Percentiles rank a stretch among this genome's conserved stretches.
Evolutionary conservation across 495 filamentous ascomycete species (phyloP).

Genomic region (Penicillium flavigenum): DNA sequence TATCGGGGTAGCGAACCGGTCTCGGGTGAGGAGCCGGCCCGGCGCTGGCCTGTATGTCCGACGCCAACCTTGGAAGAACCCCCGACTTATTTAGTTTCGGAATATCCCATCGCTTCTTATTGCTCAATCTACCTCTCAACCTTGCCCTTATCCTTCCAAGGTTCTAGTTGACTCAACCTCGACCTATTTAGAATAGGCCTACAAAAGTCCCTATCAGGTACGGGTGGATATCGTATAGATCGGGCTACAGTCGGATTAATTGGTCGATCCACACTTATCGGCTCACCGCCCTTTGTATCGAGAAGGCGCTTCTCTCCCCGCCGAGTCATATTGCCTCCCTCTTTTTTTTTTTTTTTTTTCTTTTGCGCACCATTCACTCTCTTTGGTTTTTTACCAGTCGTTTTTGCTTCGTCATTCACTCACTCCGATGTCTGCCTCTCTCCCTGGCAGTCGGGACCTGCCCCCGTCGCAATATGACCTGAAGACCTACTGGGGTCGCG

Average conservation of each 20-base stretch:
- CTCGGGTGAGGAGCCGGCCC: constrained; percentile 10
- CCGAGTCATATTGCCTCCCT: constrained; percentile 19
- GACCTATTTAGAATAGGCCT: background rate
- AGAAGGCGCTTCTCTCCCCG: constrained; percentile 24
- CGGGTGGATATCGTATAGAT: background rate
- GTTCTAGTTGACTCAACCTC: background rate
- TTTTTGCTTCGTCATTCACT: constrained; percentile 9
- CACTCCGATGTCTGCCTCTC: constrained; percentile 75
- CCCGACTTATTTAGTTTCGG: background rate
- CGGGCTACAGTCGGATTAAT: constrained; percentile 15
- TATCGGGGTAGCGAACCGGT: constrained; percentile 12
- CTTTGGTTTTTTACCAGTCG: constrained; percentile 12
- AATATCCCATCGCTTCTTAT: background rate
- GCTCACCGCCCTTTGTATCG: constrained; percentile 41
- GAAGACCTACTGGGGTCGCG: constrained; percentile 90
- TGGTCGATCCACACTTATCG: constrained; percentile 37
- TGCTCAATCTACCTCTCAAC: background rate
- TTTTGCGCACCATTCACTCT: constrained; percentile 12
- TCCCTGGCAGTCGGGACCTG: constrained; percentile 81
- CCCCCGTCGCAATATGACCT: constrained; percentile 91
- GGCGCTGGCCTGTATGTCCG: background rate
- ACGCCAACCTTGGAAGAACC: background rate
- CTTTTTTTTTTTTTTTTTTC: constrained; percentile 19
- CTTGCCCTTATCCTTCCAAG: too few species aligned
- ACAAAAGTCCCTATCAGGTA: background rate